Percentiles rank a stretch among this genome's conserved stretches.
Evolutionary conservation across 2,329 filamentous ascomycete species (phyloP).

Genomic region (Hypoxylon sp.): DNA sequence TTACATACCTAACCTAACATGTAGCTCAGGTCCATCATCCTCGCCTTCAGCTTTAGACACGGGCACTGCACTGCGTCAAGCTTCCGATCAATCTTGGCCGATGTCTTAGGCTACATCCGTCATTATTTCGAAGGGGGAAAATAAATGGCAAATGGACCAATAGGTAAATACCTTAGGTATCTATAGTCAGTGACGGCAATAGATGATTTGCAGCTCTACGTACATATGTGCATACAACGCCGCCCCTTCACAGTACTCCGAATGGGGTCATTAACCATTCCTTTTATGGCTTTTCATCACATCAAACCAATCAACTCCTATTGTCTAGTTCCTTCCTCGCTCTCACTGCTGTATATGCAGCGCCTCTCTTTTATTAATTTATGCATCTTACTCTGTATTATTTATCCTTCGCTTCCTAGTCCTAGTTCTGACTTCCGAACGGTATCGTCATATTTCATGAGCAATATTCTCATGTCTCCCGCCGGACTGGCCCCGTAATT

Average conservation of each 20-base stretch:
- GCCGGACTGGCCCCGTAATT: constrained; percentile 1
- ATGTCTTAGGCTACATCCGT: background rate
- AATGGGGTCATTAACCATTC: constrained; percentile 24
- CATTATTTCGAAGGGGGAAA: background rate
- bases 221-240: background rate
- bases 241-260: constrained; percentile 14
- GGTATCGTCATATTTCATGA: background rate
- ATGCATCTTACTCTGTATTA: constrained; percentile 8
- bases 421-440: background rate
- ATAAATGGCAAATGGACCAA: background rate
- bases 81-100: constrained; percentile 2
- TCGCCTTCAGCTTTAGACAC: constrained; percentile 10
- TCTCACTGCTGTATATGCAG: background rate
- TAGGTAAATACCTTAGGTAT: background rate
- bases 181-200: background rate
- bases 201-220: constrained; percentile 9
- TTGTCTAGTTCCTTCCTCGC: background rate
- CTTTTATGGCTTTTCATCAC: constrained; percentile 22
- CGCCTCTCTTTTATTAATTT: constrained; percentile 11
- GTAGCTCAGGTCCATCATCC: constrained; percentile 2
- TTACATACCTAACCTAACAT: no score
- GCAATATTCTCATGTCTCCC: background rate
- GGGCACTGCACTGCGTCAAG: background rate
- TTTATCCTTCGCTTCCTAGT: constrained; percentile 5
- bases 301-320: constrained; percentile 16